Percentiles rank a stretch among this genome's conserved stretches.
These are phyloP conservation scores for Claviceps sorghi DNA, from an alignment of 2,329 filamentous ascomycete species.

Conservation along the genomic window DNA sequence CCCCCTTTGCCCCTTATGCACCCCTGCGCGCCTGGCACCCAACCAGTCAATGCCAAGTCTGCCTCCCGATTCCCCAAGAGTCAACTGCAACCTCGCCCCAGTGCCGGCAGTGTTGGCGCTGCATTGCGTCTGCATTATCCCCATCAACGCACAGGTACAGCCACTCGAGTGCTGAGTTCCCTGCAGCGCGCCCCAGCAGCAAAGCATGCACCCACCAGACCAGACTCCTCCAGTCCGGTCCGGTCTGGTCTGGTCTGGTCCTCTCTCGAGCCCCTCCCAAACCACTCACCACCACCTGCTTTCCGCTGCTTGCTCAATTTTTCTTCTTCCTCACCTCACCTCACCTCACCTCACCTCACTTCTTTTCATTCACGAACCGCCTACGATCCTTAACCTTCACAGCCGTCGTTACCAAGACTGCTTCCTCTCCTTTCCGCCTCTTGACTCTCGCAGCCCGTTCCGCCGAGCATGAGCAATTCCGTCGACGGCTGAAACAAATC, in stretches of 20 bases:
- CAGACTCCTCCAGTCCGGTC: neutral
- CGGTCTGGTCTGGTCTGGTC: neutral
- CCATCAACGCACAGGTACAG: neutral
- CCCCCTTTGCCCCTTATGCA: neutral
- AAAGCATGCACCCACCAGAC: neutral
- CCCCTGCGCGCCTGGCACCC: neutral
- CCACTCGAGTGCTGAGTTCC: neutral
- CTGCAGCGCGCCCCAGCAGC: neutral
- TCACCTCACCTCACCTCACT: neutral
- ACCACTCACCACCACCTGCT: neutral
- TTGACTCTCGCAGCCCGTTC: neutral
- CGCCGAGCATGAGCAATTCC: constrained; percentile 2
- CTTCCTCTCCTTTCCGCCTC: neutral
- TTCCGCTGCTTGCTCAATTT: neutral
- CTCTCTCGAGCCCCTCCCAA: neutral
- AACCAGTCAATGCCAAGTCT: neutral
- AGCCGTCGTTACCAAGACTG: neutral
- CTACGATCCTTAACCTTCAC: neutral
- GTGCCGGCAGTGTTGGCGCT: neutral
- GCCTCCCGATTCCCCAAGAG: neutral
- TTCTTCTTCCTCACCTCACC: neutral
- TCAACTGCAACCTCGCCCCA: neutral
- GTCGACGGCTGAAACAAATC: constrained; percentile 5
- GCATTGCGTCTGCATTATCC: neutral
- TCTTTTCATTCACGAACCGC: neutral